Base-by-base conservation (phyloP, 805 yeast genomes). In the Cyberlindnera mississippiensis region DNA sequence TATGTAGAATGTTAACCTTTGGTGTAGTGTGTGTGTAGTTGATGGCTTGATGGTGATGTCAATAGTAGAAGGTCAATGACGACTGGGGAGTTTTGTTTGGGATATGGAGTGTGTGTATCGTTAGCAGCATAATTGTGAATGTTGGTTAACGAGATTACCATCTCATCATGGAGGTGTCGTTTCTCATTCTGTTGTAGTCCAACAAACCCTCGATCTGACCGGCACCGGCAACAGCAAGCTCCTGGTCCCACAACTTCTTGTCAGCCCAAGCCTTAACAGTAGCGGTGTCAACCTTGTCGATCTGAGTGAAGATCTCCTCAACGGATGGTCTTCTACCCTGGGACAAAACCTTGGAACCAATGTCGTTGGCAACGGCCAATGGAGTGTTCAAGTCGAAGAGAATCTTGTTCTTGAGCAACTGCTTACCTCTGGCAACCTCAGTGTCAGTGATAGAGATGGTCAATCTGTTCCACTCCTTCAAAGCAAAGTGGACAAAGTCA, bases 101-200 rank as follows among this genome's bases (percentile, higher is more conserved):
- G 24, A 9, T 20, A 15, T 27, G 26, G 28, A 22, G 28, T 16
- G 16, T 32, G 19, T 17, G 30, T 33, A 28, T 27, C n/a, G 30
- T 39, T 20, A 20, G 24, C 24, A 20, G 24, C 24, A 20, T 20
- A 20, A 20, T 20, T 20, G 9, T 10, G 30, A 26, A 16, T 14
- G 24, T 24, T 26, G 19, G 28, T 15, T 13, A 28, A 26, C 17
- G 17, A 15, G 46, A 38, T 52, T 64, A 78, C 83, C 83, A 78
- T 83, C 95, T 85, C 81, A 84, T 73, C 86, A 83, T 77, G 59
- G 93, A 78, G 89, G 86, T 85, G 60, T 83, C 90, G 69, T 81
- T 82, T 82, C 95, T 83, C 66, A 80, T 70, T 80, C 91, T 82
- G 78, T 71, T 73, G 79, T 85, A 85, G 67, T 85, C 95, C 63